Conservation (phyloP, 73 alveolate species). For the Tetrahymena borealis region DNA sequence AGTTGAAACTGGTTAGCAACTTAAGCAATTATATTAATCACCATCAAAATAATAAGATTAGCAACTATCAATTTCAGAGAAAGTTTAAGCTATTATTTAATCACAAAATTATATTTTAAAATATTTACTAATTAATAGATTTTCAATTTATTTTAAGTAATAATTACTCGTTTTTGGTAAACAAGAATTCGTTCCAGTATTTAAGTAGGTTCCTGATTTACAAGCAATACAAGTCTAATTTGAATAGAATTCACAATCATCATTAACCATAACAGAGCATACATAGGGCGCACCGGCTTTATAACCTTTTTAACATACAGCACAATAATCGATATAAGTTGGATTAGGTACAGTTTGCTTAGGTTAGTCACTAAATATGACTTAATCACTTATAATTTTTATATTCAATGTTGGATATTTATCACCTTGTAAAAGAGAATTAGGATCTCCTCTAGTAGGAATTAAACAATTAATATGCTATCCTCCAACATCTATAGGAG, state of each 20-base stretch:
- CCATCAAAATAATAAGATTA: neutral
- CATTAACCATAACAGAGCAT: neutral
- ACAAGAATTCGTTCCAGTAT: neutral
- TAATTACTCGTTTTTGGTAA: neutral
- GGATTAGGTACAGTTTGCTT: neutral
- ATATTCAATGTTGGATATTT: neutral
- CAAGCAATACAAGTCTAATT: neutral
- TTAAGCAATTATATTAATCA: neutral
- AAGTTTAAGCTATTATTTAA: neutral
- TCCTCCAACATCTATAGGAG: neutral
- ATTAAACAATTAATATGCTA: neutral
- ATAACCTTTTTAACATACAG: neutral
- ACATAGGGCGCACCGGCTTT: neutral
- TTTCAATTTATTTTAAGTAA: neutral
- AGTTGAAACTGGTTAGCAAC: neutral
- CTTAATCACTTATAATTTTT: neutral
- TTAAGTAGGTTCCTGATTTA: neutral
- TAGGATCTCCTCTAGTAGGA: neutral
- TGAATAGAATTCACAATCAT: neutral
- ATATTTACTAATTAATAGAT: neutral
- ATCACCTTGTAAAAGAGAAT: neutral
- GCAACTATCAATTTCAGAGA: neutral
- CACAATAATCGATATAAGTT: neutral
- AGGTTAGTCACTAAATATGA: neutral
- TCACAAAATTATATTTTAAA: too few species aligned